Conservation (phyloP, 345 rosid species). For the Pelargonium nanum region DNA sequence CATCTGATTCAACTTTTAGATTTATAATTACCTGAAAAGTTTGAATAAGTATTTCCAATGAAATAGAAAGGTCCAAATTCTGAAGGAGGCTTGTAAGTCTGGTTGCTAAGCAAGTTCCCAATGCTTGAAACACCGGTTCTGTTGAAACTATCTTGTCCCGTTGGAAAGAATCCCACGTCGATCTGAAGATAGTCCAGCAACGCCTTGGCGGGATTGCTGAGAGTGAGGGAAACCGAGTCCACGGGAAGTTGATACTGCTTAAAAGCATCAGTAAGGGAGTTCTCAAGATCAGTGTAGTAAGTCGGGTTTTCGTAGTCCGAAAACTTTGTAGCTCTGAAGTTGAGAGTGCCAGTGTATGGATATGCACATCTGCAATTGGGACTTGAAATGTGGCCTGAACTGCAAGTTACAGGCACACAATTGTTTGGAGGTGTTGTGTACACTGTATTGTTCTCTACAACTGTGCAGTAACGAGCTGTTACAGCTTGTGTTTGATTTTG, state of each 20-base stretch:
- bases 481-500: conserved; percentile 19
- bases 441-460: conserved; percentile 13
- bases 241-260: conserved; percentile 37
- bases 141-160: conserved; percentile 34
- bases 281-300: conserved; percentile 27
- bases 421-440: conserved; percentile 32
- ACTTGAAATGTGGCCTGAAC: conserved; percentile 30
- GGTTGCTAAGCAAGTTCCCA: conserved; percentile 51
- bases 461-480: conserved; percentile 28
- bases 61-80: conserved; percentile 57
- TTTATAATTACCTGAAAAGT: conserved; percentile 40
- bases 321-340: conserved; percentile 58
- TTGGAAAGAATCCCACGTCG: conserved; percentile 46
- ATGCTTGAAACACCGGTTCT: conserved; percentile 26
- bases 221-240: conserved; percentile 39
- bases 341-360: conserved; percentile 54
- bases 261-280: conserved; percentile 16
- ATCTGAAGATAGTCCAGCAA: conserved; percentile 29
- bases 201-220: conserved; percentile 52
- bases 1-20: conserved; percentile 5
- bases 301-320: conserved; percentile 37
- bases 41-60: conserved; percentile 18
- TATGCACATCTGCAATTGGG: conserved; percentile 52
- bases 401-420: conserved; percentile 35
- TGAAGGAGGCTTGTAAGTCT: conserved; percentile 47